Evolutionary conservation across 139 green algal species (phyloP).

Genomic region (Chlamydomonas applanata): DNA sequence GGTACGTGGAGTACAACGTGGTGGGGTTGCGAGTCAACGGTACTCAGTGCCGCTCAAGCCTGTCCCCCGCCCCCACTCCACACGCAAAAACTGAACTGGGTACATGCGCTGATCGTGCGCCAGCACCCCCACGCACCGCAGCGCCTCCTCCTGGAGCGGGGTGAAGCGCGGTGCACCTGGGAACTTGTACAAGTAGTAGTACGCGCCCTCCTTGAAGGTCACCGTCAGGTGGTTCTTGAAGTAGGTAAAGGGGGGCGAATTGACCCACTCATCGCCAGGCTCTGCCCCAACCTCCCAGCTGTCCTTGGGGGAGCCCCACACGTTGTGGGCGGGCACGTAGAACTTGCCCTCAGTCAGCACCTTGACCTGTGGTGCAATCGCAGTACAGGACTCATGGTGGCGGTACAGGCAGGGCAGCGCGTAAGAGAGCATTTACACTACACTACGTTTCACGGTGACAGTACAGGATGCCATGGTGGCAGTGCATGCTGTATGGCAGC

Average conservation of each 20-base stretch:
- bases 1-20: too few relatives aligned
- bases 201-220: constrained; percentile 1
- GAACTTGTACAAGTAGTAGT: constrained; percentile 20
- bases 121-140: not conserved
- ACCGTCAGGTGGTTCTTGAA: constrained; percentile 18
- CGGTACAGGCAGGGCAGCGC: not conserved
- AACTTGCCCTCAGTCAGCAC: constrained; percentile 12
- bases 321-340: constrained; percentile 11
- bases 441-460: not conserved
- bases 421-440: not conserved
- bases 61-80: too few relatives aligned
- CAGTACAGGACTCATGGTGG: not conserved
- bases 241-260: constrained; percentile 47
- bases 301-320: constrained; percentile 15
- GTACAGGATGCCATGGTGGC: not conserved
- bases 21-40: too few relatives aligned
- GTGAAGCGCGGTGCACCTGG: constrained; percentile 7
- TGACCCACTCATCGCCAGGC: not conserved
- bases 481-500: too few relatives aligned
- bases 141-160: constrained; percentile 11
- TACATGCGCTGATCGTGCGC: too few relatives aligned
- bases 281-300: constrained; percentile 1
- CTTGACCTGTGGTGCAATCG: constrained; percentile 13
- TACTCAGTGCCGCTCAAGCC: too few relatives aligned
- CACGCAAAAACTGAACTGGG: too few relatives aligned